Evolutionary conservation across 2,329 filamentous ascomycete genomes (phyloP).

Genomic region (Mycocentrospora acerina): DNA sequence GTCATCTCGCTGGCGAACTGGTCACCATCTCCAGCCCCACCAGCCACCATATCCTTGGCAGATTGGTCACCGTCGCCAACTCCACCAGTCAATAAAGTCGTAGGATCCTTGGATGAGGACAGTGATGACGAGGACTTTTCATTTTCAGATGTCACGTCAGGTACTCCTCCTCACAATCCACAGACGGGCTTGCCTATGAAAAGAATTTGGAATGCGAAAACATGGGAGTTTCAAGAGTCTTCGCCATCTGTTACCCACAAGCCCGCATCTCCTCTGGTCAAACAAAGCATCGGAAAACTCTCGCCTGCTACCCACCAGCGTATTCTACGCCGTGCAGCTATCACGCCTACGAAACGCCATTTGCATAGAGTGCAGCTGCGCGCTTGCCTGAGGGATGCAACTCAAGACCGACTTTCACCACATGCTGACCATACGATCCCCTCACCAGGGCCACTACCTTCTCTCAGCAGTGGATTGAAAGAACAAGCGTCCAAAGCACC

Average conservation of each 20-base stretch:
- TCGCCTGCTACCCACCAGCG: neutral
- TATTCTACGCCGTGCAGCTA: neutral
- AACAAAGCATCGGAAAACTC: conserved; percentile 5
- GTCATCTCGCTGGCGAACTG: neutral
- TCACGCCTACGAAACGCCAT: conserved; percentile 12
- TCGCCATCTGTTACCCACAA: neutral
- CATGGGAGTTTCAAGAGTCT: neutral
- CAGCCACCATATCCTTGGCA: neutral
- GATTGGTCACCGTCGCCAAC: neutral
- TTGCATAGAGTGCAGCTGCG: conserved; percentile 12
- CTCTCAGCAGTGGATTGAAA: conserved; percentile 1
- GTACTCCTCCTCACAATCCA: conserved; percentile 12
- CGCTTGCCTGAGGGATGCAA: neutral
- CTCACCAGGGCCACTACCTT: neutral
- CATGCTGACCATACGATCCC: conserved; percentile 1
- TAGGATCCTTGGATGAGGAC: neutral
- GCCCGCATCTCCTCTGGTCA: conserved; percentile 1
- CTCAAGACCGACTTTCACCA: neutral
- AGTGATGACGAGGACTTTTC: conserved; percentile 17
- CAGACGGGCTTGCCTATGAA: conserved; percentile 10
- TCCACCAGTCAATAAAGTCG: neutral
- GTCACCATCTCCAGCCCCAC: neutral
- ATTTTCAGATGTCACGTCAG: conserved; percentile 15
- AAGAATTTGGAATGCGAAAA: conserved; percentile 1
- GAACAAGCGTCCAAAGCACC: neutral